phyloP scores from a whole-genome alignment of 2,329 filamentous ascomycete genomes.

The Pezicula neosporulosa region DNA sequence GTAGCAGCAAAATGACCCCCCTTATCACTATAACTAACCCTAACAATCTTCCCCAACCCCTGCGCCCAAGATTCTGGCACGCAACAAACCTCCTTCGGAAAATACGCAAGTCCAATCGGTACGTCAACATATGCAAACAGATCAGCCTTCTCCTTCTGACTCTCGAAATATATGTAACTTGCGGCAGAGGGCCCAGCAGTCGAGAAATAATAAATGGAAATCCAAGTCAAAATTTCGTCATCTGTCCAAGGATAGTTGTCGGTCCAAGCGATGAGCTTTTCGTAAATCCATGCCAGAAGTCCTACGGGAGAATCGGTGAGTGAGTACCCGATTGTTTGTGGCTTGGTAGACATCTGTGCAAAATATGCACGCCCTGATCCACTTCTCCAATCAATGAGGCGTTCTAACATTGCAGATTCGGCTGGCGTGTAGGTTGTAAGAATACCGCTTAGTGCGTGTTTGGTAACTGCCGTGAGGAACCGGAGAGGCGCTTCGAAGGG shows the following conservation, averaged over 20 bases:
- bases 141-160: slow-evolving; percentile 32
- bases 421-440: not conserved
- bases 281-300: slow-evolving; percentile 73
- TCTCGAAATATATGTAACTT: slow-evolving; percentile 69
- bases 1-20: slow-evolving; percentile 54
- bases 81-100: slow-evolving; percentile 53
- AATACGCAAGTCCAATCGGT: slow-evolving; percentile 51
- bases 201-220: slow-evolving; percentile 69
- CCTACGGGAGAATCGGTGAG: slow-evolving; percentile 67
- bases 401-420: slow-evolving; percentile 1
- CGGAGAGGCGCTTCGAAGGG: not conserved
- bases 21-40: slow-evolving; percentile 34
- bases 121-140: slow-evolving; percentile 21
- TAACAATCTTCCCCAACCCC: slow-evolving; percentile 57
- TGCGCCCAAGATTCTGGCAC: slow-evolving; percentile 50
- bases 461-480: not conserved
- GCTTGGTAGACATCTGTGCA: slow-evolving; percentile 49
- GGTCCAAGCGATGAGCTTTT: slow-evolving; percentile 75
- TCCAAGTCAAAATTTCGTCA: slow-evolving; percentile 72
- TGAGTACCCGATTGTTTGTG: slow-evolving; percentile 67
- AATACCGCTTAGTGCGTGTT: not conserved
- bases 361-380: slow-evolving; percentile 7
- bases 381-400: slow-evolving; percentile 3
- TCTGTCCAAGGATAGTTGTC: slow-evolving; percentile 70
- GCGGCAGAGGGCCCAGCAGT: slow-evolving; percentile 64